Evolutionary conservation across 495 filamentous ascomycete species (phyloP).

Genomic region (Rostrohypoxylon terebratum): DNA sequence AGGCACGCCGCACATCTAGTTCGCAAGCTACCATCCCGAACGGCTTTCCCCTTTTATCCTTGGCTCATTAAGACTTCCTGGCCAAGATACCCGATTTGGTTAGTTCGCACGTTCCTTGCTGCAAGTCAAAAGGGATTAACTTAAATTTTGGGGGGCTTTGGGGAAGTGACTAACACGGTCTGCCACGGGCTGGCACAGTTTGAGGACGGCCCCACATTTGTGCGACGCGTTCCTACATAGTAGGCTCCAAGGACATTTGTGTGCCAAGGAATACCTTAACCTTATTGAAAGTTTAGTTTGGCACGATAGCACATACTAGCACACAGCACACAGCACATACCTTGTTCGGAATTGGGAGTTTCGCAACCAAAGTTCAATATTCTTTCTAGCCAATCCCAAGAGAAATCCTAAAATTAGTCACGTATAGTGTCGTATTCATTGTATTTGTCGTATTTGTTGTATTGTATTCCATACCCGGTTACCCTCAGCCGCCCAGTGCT

Average conservation of each 20-base stretch:
- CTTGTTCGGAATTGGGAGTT: neutral
- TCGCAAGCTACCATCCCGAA: conserved; percentile 10
- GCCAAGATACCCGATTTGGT: conserved; percentile 22
- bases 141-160: conserved; percentile 21
- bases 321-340: neutral
- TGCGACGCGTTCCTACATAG: conserved; percentile 39
- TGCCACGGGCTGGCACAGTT: conserved; percentile 7
- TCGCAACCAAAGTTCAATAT: neutral
- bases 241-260: conserved; percentile 1
- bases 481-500: too few species aligned
- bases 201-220: conserved; percentile 33
- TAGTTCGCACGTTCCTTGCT: conserved; percentile 21
- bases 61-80: conserved; percentile 29
- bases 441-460: neutral
- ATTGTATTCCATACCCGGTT: neutral
- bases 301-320: too few species aligned
- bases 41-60: conserved; percentile 30
- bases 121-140: conserved; percentile 18
- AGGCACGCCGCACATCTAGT: conserved; percentile 19
- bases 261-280: conserved; percentile 19
- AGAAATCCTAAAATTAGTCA: neutral
- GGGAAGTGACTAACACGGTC: conserved; percentile 6
- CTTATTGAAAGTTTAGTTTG: conserved; percentile 3
- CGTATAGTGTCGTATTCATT: neutral
- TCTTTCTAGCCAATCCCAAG: conserved; percentile 1